Conservation (phyloP, 305 asterid genomes). For the Striga hermonthica region DNA sequence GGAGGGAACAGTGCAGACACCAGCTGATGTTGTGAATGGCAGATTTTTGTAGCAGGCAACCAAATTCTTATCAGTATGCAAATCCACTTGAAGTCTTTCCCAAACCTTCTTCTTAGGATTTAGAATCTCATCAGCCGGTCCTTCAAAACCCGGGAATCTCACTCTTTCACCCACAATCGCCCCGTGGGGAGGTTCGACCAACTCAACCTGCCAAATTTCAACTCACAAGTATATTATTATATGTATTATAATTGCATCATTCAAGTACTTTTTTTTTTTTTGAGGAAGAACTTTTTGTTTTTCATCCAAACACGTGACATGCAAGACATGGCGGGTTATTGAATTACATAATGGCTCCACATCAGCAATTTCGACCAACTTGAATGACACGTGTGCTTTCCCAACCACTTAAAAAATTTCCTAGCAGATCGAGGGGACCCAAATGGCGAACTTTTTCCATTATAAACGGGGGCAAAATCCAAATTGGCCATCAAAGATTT, state of each 20-base stretch:
- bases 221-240: background rate
- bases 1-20: slow-evolving; percentile 78
- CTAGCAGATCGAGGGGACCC: too few relatives aligned
- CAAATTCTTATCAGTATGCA: slow-evolving; percentile 62
- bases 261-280: background rate
- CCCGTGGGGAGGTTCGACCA: slow-evolving; percentile 82
- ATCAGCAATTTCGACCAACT: too few relatives aligned
- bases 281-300: too few relatives aligned
- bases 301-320: too few relatives aligned
- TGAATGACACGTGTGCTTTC: too few relatives aligned
- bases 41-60: slow-evolving; percentile 76
- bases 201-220: slow-evolving; percentile 60
- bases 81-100: slow-evolving; percentile 84
- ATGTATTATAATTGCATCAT: slow-evolving; percentile 1
- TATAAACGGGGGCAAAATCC: too few relatives aligned
- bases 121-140: slow-evolving; percentile 67
- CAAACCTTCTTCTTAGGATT: slow-evolving; percentile 93
- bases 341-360: too few relatives aligned
- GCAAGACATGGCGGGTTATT: too few relatives aligned
- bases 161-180: slow-evolving; percentile 80
- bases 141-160: slow-evolving; percentile 62
- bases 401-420: too few relatives aligned
- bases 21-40: slow-evolving; percentile 87
- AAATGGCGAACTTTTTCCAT: too few relatives aligned
- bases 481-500: too few relatives aligned